Conservation (phyloP, 192 early-diverging fungal genomes). For the Cladochytrium replicatum region DNA sequence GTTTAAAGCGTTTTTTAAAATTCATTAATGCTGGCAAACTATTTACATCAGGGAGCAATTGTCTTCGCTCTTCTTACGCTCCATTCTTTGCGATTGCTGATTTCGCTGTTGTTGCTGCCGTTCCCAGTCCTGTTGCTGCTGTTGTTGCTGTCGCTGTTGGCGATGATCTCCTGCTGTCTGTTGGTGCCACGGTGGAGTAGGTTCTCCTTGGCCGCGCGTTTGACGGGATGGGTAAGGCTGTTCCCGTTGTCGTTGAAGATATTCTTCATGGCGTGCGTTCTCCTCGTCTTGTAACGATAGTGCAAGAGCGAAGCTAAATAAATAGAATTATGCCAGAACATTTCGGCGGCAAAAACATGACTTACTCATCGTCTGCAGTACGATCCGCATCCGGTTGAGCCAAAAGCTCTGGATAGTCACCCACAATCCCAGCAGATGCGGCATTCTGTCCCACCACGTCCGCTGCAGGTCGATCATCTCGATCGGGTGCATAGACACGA, state of each 20-base stretch:
- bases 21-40: too few relatives aligned
- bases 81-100: not conserved
- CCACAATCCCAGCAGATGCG: slow-evolving; percentile 13
- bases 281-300: slow-evolving; percentile 31
- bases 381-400: not conserved
- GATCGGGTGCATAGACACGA: not conserved
- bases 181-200: too few relatives aligned
- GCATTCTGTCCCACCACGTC: slow-evolving; percentile 10
- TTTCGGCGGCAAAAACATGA: not conserved
- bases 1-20: too few relatives aligned
- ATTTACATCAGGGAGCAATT: slow-evolving; percentile 15
- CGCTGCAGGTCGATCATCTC: not conserved
- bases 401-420: not conserved
- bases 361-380: not conserved
- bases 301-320: slow-evolving; percentile 21
- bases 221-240: too few relatives aligned
- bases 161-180: not conserved
- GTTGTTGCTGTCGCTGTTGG: slow-evolving; percentile 7
- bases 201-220: too few relatives aligned
- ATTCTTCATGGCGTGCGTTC: slow-evolving; percentile 1
- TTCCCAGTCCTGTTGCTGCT: not conserved
- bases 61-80: slow-evolving; percentile 13
- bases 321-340: not conserved
- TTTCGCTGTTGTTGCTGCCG: not conserved
- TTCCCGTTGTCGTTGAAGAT: too few relatives aligned